Percentiles rank a stretch among this genome's conserved stretches.
Evolutionary conservation across 31 red algal genomes (phyloP).

Genomic region (Asparagopsis taxiformis): DNA sequence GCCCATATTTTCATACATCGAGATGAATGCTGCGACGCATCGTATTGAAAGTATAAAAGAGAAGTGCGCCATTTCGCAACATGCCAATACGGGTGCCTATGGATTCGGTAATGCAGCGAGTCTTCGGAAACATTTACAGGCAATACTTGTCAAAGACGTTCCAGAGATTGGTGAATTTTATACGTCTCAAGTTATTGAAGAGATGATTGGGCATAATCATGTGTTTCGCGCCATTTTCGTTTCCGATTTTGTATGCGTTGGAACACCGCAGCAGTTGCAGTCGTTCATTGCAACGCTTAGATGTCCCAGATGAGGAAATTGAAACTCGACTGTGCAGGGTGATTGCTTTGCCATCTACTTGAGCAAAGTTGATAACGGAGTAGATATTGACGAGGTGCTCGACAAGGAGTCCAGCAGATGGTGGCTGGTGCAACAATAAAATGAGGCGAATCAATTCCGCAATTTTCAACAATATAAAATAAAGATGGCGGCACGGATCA

Average conservation of each 20-base stretch:
- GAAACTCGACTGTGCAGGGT: neutral
- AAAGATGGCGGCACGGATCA: too few species aligned
- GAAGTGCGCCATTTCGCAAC: slow-evolving; percentile 32
- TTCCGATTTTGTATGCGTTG: slow-evolving; percentile 44
- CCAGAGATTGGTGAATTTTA: slow-evolving; percentile 45
- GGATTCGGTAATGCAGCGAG: slow-evolving; percentile 22
- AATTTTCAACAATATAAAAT: too few species aligned
- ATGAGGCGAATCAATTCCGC: too few species aligned
- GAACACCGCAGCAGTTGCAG: slow-evolving; percentile 44
- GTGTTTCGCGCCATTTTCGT: slow-evolving; percentile 22
- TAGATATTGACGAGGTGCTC: too few species aligned
- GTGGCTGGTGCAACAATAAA: too few species aligned
- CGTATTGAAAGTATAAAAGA: slow-evolving; percentile 29
- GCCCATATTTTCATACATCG: slow-evolving; percentile 56
- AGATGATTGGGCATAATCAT: slow-evolving; percentile 33
- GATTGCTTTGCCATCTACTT: too few species aligned
- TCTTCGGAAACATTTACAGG: slow-evolving; percentile 12
- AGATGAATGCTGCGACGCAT: slow-evolving; percentile 6
- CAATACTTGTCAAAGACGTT: slow-evolving; percentile 4
- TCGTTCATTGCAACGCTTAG: too few species aligned
- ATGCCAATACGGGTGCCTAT: slow-evolving; percentile 60
- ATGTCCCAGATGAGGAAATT: neutral
- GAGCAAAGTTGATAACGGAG: too few species aligned
- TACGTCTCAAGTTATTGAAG: slow-evolving; percentile 36
- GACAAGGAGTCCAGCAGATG: too few species aligned